phyloP scores from a whole-genome alignment of 2,329 filamentous ascomycete species.

The Amesomyces nigricolor region DNA sequence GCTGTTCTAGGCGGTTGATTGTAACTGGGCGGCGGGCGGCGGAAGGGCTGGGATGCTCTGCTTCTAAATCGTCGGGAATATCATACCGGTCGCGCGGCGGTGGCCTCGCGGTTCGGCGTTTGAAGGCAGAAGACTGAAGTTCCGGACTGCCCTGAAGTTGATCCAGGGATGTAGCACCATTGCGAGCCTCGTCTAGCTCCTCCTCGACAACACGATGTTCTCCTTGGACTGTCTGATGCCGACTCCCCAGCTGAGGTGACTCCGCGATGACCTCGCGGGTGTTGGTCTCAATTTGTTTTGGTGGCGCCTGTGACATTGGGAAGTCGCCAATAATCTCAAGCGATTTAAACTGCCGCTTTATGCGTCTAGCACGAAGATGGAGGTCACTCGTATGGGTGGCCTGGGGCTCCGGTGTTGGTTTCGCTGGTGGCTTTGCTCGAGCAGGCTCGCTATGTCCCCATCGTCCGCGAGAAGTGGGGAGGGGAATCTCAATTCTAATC shows the following conservation, averaged over 20 bases:
- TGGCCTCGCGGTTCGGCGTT: not conserved
- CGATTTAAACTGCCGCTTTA: not conserved
- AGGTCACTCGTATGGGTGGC: not conserved
- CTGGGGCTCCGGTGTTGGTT: not conserved
- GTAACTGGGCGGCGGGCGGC: not conserved
- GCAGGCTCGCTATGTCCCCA: no score
- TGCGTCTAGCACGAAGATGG: not conserved
- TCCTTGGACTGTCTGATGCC: not conserved
- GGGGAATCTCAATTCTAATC: not conserved
- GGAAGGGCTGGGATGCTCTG: not conserved
- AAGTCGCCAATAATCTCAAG: constrained; percentile 1
- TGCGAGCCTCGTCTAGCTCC: not conserved
- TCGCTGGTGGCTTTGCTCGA: not conserved
- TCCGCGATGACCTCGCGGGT: not conserved
- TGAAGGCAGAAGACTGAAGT: constrained; percentile 4
- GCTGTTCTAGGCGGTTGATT: not conserved
- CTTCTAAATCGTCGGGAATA: constrained; percentile 1
- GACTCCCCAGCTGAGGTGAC: not conserved
- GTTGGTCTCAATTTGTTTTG: not conserved
- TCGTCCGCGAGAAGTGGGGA: not conserved
- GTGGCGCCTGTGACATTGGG: not conserved
- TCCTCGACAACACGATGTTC: not conserved
- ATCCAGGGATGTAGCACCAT: not conserved
- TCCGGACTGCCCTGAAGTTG: constrained; percentile 2
- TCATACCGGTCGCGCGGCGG: not conserved